Base-by-base conservation (phyloP, 805 yeast genomes). In the Candida wancherniae region DNA sequence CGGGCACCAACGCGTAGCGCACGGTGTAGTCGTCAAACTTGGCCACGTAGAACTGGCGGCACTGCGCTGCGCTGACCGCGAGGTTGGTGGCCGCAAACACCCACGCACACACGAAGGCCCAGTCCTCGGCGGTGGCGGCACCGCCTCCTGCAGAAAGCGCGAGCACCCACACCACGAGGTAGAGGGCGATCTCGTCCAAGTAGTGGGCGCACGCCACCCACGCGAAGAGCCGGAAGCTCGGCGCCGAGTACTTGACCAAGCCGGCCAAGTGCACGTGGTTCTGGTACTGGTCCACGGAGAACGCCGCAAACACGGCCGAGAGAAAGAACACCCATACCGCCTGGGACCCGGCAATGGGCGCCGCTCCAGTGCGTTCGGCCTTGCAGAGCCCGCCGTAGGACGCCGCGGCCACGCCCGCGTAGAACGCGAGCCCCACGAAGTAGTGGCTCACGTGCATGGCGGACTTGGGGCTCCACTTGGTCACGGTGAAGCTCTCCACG, bases 381-480 rank as follows among this genome's bases (percentile, higher is more conserved):
- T 9, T 15, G 9, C 14, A 29, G 9, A 36, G 28, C 2, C 42
- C 42, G 21, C n/a, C 15, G 16, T 26, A 33, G 22, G 36, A 37
- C 25, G 65, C 67, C 6, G 67, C 16, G 32, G 74, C 67, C 7
- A 78, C 57, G 1, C 70, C 51, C 0, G 71, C 33, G 41, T 83
- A 83, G 46, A 75, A 81, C 44, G 66, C 61, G 4, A 80, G 19
- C 0, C 92, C 94, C 4, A 72, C 80, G 1, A 76, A 29, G 45
- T 81, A 83, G 54, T 83, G 92, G 1, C 75, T 61, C 21, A 80
- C 45, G 47, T 81, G 79, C 63, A 83, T 82, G 36, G 66, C 66
- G 3, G 86, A 66, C 1, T 47, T 46, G 2, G 51, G 25, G 3
- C 70, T 61, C 49, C 69, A 76, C 21, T 63, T 71, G 22, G 71